phyloP scores from a whole-genome alignment of 257 asterid species.

The Nemophila menziesii region DNA sequence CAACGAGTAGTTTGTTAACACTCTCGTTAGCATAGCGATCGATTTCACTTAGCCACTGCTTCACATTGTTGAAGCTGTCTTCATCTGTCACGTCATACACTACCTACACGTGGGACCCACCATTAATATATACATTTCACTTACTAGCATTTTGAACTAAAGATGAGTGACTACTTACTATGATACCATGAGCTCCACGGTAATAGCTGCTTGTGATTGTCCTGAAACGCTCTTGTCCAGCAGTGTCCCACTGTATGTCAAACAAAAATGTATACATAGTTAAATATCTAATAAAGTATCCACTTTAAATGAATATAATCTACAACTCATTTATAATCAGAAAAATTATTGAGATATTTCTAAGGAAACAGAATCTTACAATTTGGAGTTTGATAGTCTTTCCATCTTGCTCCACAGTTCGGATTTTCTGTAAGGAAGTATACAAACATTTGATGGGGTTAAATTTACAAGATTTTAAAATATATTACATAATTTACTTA shows the following conservation, averaged over 20 bases:
- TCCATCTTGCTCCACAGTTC: conserved; percentile 87
- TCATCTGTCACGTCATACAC: conserved; percentile 92
- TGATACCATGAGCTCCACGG: conserved; percentile 97
- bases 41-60: conserved; percentile 93
- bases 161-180: conserved; percentile 40
- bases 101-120: conserved; percentile 35
- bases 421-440: conserved; percentile 50
- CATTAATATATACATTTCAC: conserved; percentile 9
- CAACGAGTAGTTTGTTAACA: conserved; percentile 93
- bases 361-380: conserved; percentile 29
- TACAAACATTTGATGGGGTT: no score
- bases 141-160: background rate
- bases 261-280: no score
- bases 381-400: conserved; percentile 84
- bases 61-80: conserved; percentile 98
- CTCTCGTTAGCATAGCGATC: conserved; percentile 92
- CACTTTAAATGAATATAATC: background rate
- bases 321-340: background rate
- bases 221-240: conserved; percentile 97
- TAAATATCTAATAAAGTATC: background rate
- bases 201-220: conserved; percentile 98
- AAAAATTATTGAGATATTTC: no score
- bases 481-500: no score
- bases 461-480: no score
- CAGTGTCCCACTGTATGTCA: conserved; percentile 76